Percentiles rank a stretch among this genome's conserved stretches.
Conservation (phyloP, 768 basidiomycete genomes). For the Rhodotorula kratochvilovae region DNA sequence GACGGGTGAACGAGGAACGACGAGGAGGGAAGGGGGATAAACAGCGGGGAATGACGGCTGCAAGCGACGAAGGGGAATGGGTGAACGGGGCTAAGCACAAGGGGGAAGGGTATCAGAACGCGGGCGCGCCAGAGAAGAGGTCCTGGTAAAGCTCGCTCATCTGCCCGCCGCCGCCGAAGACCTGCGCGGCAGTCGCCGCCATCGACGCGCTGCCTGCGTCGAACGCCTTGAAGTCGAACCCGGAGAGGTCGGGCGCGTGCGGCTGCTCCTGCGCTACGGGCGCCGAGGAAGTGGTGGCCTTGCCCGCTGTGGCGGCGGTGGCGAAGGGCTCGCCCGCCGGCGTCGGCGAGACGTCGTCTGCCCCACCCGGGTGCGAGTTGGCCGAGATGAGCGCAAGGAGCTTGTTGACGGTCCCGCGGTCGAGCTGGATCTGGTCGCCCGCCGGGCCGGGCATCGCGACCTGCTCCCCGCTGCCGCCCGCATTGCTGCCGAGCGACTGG, state of each 20-base stretch:
- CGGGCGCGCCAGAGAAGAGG: constrained; percentile 1
- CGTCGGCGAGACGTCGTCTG: not conserved
- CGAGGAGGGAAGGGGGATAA: too few species aligned
- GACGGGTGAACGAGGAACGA: not conserved
- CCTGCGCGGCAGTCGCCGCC: not conserved
- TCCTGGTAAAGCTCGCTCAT: constrained; percentile 17
- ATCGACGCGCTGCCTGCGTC: not conserved
- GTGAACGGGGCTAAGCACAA: not conserved
- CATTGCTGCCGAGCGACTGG: constrained; percentile 13
- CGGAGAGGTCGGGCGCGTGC: constrained; percentile 4
- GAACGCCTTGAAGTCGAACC: constrained; percentile 15
- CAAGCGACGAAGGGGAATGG: not conserved
- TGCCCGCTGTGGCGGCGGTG: not conserved
- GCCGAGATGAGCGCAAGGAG: constrained; percentile 31
- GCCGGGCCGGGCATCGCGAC: not conserved
- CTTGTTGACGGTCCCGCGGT: constrained; percentile 29
- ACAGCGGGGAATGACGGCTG: too few species aligned
- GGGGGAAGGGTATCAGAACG: not conserved
- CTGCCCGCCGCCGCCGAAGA: not conserved
- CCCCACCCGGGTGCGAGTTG: not conserved
- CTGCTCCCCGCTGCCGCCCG: not conserved
- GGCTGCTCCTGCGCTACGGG: not conserved
- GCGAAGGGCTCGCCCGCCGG: not conserved
- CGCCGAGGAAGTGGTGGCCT: not conserved
- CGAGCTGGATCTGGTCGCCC: constrained; percentile 22